Evolutionary conservation across 2,329 filamentous ascomycete genomes (phyloP).

Genomic region (Fusarium caatingaense): DNA sequence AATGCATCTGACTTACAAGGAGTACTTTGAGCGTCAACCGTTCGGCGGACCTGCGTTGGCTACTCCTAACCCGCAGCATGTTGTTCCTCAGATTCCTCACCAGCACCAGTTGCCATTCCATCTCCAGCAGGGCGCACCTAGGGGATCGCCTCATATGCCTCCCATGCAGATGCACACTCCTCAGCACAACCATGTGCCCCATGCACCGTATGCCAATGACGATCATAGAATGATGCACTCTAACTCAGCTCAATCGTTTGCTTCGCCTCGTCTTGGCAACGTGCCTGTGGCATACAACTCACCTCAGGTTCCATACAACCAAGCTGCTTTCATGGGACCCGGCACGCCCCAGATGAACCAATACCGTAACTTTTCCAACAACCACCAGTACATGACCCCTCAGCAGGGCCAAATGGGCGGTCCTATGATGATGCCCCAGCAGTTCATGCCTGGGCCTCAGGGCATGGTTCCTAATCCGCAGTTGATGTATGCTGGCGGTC

Average conservation of each 20-base stretch:
- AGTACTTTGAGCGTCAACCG: conserved; percentile 80
- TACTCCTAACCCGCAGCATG: conserved; percentile 76
- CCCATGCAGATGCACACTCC: conserved; percentile 81
- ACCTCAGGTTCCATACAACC: conserved; percentile 77
- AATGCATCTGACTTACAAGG: conserved; percentile 75
- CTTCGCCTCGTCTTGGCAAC: conserved; percentile 82
- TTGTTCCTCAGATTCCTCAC: conserved; percentile 79
- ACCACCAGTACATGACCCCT: conserved; percentile 75
- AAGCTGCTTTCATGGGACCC: conserved; percentile 78
- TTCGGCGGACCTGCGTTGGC: conserved; percentile 68
- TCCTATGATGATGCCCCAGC: conserved; percentile 85
- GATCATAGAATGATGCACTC: conserved; percentile 91
- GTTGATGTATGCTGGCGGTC: conserved; percentile 82
- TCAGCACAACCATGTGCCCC: conserved; percentile 75
- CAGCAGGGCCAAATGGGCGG: conserved; percentile 77
- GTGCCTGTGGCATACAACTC: conserved; percentile 77
- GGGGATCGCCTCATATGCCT: conserved; percentile 79
- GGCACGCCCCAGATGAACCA: conserved; percentile 76
- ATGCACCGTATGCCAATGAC: conserved; percentile 77
- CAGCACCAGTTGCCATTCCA: conserved; percentile 87
- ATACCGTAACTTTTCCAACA: conserved; percentile 77
- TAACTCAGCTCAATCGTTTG: conserved; percentile 84
- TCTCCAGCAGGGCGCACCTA: conserved; percentile 77
- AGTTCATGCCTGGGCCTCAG: conserved; percentile 80
- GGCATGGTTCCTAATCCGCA: conserved; percentile 76